These are phyloP conservation scores for Allomyces arbusculus DNA, from an alignment of 192 early-diverging fungal genomes.

Conservation along the genomic window DNA sequence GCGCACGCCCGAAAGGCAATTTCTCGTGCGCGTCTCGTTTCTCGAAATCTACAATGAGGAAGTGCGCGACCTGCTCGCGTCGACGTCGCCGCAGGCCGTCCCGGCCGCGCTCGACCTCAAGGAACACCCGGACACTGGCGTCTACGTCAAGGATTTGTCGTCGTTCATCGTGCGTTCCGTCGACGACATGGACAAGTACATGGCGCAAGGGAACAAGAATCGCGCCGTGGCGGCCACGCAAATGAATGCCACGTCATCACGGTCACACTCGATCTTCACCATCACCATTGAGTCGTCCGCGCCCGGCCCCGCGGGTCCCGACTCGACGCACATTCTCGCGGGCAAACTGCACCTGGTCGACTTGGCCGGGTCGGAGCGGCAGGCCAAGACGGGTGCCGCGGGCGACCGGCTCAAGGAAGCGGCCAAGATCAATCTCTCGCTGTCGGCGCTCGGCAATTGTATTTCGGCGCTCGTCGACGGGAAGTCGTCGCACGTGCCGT, in stretches of 20 bases:
- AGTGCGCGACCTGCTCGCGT: slow-evolving; percentile 23
- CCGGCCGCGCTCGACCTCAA: slow-evolving; percentile 28
- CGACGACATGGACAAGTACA: slow-evolving; percentile 31
- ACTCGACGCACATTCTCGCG: slow-evolving; percentile 14
- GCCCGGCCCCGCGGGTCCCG: slow-evolving; percentile 14
- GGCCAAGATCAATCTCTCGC: slow-evolving; percentile 38
- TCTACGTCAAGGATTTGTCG: slow-evolving; percentile 38
- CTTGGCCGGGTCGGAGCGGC: slow-evolving; percentile 37
- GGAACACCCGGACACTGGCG: slow-evolving; percentile 42
- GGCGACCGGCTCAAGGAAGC: slow-evolving; percentile 42
- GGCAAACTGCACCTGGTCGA: slow-evolving; percentile 43
- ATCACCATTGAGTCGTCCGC: slow-evolving; percentile 33
- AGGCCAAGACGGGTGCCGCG: slow-evolving; percentile 36
- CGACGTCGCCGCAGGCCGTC: slow-evolving; percentile 1
- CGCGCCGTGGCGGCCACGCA: slow-evolving; percentile 40
- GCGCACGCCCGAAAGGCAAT: slow-evolving; percentile 20
- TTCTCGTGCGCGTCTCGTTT: slow-evolving; percentile 35
- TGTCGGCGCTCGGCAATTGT: slow-evolving; percentile 41
- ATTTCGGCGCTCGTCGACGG: slow-evolving; percentile 39
- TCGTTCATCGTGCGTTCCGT: slow-evolving; percentile 32
- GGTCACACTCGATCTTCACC: slow-evolving; percentile 43
- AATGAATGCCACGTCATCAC: slow-evolving; percentile 36
- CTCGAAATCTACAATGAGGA: slow-evolving; percentile 39
- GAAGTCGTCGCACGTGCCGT: slow-evolving; percentile 36
- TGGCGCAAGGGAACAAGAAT: slow-evolving; percentile 29